Base-by-base conservation (phyloP, 768 basidiomycete species). In the Lentinula edodes region DNA sequence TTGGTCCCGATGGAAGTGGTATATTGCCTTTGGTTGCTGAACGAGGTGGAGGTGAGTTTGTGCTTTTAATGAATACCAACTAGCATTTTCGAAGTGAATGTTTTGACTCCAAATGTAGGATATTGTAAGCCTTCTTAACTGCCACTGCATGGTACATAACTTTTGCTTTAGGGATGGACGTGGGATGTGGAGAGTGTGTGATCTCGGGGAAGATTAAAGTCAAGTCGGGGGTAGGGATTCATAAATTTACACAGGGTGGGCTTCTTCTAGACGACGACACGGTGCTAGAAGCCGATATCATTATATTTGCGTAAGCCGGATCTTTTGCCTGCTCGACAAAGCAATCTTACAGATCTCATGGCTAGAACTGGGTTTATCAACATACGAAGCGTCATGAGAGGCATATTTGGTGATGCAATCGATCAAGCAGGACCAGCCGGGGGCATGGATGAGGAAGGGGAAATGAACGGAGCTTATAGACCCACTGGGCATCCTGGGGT, bases 161-260 rank as follows among this genome's bases (percentile, higher is more conserved):
- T 20, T 57, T 50, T 4, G 51, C 13, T 18, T 72, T 54, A 73
- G 73, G 72, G 71, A 48, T 75, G 20, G 81, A 83, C 63, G 76
- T 78, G 52, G 84, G 83, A 36, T 80, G 80, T 46, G 78, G 78
- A 35, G 75, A 83, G 65, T 72, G 80, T 61, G 80, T 86, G 64
- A 75, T 76, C 38, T 73, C 79, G 45, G 83, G 84, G 6, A 78
- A 83, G 66, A 80, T 86, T 69, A 82, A 82, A 66, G 70, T 87
- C 62, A 86, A 85, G 73, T 80, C 80, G 64, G 83, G 82, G 43
- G 70, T 72, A n/a, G 76, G 78, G 61, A 73, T 81, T 39, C 69
- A 71, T 15, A 63, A 65, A 12, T 76, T 81, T 66, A 72, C 68
- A 15, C 61, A 68, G 18, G 62, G 70, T 42, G 73, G 70, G 15